phyloP scores from a whole-genome alignment of 257 asterid genomes.

The Apocynum venetum region DNA sequence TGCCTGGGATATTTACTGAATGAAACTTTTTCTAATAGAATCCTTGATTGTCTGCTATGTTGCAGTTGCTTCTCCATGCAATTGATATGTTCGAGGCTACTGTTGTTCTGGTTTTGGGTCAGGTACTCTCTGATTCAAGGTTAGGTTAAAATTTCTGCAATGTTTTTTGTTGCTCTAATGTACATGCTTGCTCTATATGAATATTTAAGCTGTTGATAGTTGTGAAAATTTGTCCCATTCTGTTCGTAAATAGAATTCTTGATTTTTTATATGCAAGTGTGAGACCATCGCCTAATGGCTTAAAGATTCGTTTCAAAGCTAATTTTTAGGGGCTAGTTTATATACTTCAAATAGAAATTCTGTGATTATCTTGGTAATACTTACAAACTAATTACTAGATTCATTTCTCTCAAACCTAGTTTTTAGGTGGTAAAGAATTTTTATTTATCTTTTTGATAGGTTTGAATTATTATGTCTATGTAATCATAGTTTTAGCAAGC shows the following conservation, averaged over 20 bases:
- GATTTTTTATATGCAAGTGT: neutral
- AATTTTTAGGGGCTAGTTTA: neutral
- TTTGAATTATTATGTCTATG: neutral
- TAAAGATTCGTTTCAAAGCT: neutral
- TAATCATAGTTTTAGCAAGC: neutral
- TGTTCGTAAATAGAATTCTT: neutral
- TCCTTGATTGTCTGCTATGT: conserved; percentile 7
- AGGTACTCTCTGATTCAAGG: conserved; percentile 45
- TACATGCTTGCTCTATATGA: too few relatives aligned
- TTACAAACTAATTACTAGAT: neutral
- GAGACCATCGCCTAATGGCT: neutral
- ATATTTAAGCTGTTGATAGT: neutral
- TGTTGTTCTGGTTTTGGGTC: conserved; percentile 93
- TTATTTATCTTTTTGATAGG: neutral
- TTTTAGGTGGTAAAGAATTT: neutral
- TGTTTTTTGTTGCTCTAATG: neutral
- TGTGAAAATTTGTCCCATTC: neutral
- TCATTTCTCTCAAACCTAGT: neutral
- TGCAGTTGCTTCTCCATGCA: conserved; percentile 92
- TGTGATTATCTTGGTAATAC: neutral
- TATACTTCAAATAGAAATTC: neutral
- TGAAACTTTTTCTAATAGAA: conserved; percentile 4
- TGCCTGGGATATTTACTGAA: neutral
- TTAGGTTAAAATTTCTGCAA: neutral
- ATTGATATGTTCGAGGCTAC: conserved; percentile 75